Evolutionary conservation across 2,329 filamentous ascomycete genomes (phyloP).

Genomic region (Claviceps africana): DNA sequence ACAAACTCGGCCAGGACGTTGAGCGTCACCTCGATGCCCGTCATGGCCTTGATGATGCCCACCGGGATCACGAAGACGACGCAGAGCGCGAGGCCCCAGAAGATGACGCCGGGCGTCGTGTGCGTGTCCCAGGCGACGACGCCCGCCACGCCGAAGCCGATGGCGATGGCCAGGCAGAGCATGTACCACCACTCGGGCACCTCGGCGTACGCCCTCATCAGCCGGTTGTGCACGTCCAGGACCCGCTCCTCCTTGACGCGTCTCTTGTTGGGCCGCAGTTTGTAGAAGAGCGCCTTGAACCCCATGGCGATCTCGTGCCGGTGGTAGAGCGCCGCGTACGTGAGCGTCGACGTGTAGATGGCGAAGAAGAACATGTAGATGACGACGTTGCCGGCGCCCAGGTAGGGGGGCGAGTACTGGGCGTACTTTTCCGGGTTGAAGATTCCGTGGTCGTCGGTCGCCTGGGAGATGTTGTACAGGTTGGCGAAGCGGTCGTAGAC

Average conservation of each 20-base stretch:
- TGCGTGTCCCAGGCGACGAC: slow-evolving; percentile 36
- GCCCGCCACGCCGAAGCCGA: slow-evolving; percentile 31
- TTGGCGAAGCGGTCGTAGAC: slow-evolving; percentile 35
- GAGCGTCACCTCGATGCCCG: slow-evolving; percentile 35
- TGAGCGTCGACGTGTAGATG: slow-evolving; percentile 37
- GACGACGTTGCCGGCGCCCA: slow-evolving; percentile 34
- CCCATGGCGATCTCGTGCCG: slow-evolving; percentile 35
- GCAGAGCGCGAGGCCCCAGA: slow-evolving; percentile 35
- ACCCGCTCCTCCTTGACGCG: slow-evolving; percentile 18
- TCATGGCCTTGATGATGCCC: slow-evolving; percentile 40
- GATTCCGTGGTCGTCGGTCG: slow-evolving; percentile 27
- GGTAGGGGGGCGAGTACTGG: slow-evolving; percentile 36
- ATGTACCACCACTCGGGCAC: slow-evolving; percentile 43
- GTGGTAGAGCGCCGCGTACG: slow-evolving; percentile 37
- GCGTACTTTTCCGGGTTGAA: slow-evolving; percentile 33
- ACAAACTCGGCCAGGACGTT: slow-evolving; percentile 41
- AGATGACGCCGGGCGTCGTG: slow-evolving; percentile 35
- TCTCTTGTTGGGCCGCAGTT: slow-evolving; percentile 28
- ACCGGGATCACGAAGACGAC: slow-evolving; percentile 37
- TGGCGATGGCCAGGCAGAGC: slow-evolving; percentile 25
- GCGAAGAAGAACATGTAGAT: slow-evolving; percentile 44
- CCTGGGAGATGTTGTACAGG: slow-evolving; percentile 31
- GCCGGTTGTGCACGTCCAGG: slow-evolving; percentile 33
- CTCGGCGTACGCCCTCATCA: slow-evolving; percentile 33
- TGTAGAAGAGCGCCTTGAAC: slow-evolving; percentile 31